These are phyloP conservation scores for Ambrosia trifida DNA, from an alignment of 129 eudicot genomes.

Conservation along the genomic window DNA sequence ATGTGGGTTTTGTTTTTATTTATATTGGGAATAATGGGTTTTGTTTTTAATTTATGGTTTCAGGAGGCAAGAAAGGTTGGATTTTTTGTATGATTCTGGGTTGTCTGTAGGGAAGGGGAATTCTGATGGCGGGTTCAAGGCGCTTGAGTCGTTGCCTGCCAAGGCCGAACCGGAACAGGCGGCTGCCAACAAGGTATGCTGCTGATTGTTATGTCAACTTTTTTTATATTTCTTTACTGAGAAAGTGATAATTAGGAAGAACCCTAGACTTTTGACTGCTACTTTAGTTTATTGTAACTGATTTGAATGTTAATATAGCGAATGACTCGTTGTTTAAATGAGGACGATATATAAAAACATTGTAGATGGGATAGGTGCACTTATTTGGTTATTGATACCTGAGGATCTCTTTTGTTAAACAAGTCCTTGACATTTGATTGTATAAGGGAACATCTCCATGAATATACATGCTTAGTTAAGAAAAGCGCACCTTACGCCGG, in stretches of 20 bases:
- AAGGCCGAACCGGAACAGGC: conserved; percentile 43
- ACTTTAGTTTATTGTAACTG: not conserved
- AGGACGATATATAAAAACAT: not conserved
- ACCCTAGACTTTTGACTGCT: not conserved
- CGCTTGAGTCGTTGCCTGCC: conserved; percentile 56
- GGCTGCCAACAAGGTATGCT: conserved; percentile 49
- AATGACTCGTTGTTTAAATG: not conserved
- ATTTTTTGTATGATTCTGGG: conserved; percentile 87
- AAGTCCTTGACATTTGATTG: not conserved
- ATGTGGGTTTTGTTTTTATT: conserved; percentile 28
- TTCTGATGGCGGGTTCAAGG: conserved; percentile 65
- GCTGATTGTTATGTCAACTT: not conserved
- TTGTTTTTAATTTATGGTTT: not conserved
- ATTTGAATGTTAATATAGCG: not conserved
- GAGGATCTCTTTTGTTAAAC: not conserved
- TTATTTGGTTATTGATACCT: too few species aligned
- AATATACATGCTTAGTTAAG: too few species aligned
- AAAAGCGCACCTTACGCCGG: too few species aligned
- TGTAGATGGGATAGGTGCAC: too few species aligned
- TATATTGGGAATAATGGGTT: not conserved
- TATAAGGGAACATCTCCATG: too few species aligned
- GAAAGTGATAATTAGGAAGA: not conserved
- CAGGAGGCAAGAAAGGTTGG: conserved; percentile 91
- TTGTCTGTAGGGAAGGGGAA: conserved; percentile 68
- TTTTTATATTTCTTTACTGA: not conserved